These are phyloP conservation scores for Chrysosporium keratinophilum DNA, from an alignment of 2,329 filamentous ascomycete genomes.

Conservation along the genomic window DNA sequence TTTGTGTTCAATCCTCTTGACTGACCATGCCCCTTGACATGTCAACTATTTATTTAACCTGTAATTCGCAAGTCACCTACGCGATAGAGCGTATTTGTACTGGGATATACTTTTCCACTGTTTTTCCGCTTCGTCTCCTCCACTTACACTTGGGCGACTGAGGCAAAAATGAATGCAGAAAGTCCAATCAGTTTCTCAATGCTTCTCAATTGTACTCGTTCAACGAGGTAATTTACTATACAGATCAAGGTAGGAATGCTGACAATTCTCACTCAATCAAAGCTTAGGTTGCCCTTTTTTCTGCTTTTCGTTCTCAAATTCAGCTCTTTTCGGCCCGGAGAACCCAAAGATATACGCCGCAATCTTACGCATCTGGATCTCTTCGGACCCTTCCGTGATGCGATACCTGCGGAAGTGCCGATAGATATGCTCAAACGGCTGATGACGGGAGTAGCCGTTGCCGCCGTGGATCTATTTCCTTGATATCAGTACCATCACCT, in stretches of 20 bases:
- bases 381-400: slow-evolving; percentile 55
- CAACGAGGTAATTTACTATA: too few relatives aligned
- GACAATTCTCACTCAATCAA: neutral
- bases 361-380: slow-evolving; percentile 57
- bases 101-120: too few relatives aligned
- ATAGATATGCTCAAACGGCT: slow-evolving; percentile 57
- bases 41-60: too few relatives aligned
- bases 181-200: too few relatives aligned
- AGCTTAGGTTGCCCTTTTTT: slow-evolving; percentile 16
- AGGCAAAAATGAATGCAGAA: too few relatives aligned
- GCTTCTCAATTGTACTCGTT: too few relatives aligned
- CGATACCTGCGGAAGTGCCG: slow-evolving; percentile 53
- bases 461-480: slow-evolving; percentile 42
- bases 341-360: slow-evolving; percentile 50
- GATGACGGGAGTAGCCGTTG: slow-evolving; percentile 48
- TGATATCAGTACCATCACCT: neutral
- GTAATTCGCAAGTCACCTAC: too few relatives aligned
- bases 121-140: too few relatives aligned
- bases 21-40: too few relatives aligned
- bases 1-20: neutral
- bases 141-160: too few relatives aligned
- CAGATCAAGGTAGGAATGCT: too few relatives aligned
- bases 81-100: too few relatives aligned
- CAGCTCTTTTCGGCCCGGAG: slow-evolving; percentile 13
- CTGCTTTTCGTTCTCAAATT: slow-evolving; percentile 16